Conservation (phyloP, 2,329 filamentous ascomycete species). For the Esteya vermicola region DNA sequence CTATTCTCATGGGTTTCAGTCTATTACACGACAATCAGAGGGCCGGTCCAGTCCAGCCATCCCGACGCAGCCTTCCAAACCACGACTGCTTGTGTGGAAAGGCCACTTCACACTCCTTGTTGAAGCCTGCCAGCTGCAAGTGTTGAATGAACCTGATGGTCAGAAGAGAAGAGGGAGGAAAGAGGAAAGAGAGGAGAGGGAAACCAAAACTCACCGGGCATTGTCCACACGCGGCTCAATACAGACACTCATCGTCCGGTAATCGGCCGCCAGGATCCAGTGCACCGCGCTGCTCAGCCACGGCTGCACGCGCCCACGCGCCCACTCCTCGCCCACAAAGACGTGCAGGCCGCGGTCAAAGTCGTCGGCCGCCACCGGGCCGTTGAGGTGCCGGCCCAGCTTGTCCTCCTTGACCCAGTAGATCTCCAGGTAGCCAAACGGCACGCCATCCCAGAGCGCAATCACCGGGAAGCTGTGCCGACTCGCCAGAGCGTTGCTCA, state of each 20-base stretch:
- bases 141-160: slow-evolving; percentile 51
- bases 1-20: no score
- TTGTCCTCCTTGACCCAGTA: slow-evolving; percentile 96
- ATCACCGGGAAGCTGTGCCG: slow-evolving; percentile 80
- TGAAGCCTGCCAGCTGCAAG: slow-evolving; percentile 62
- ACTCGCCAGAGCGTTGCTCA: slow-evolving; percentile 48
- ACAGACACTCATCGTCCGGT: slow-evolving; percentile 67
- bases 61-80: slow-evolving; percentile 64
- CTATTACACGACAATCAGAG: slow-evolving; percentile 22
- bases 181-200: background rate
- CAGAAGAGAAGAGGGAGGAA: background rate
- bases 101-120: slow-evolving; percentile 70
- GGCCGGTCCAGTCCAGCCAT: slow-evolving; percentile 62
- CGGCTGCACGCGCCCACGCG: slow-evolving; percentile 61
- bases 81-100: slow-evolving; percentile 91
- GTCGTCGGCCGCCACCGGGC: slow-evolving; percentile 37
- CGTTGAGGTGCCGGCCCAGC: slow-evolving; percentile 53
- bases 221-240: slow-evolving; percentile 91
- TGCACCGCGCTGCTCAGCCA: slow-evolving; percentile 87
- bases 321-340: slow-evolving; percentile 84
- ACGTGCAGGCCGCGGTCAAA: slow-evolving; percentile 85
- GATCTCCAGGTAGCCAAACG: slow-evolving; percentile 94
- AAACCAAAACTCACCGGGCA: slow-evolving; percentile 47
- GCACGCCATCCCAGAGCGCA: slow-evolving; percentile 85
- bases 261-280: slow-evolving; percentile 64